phyloP scores from a whole-genome alignment of 768 basidiomycete genomes.

The Leucogyrophana mollusca region DNA sequence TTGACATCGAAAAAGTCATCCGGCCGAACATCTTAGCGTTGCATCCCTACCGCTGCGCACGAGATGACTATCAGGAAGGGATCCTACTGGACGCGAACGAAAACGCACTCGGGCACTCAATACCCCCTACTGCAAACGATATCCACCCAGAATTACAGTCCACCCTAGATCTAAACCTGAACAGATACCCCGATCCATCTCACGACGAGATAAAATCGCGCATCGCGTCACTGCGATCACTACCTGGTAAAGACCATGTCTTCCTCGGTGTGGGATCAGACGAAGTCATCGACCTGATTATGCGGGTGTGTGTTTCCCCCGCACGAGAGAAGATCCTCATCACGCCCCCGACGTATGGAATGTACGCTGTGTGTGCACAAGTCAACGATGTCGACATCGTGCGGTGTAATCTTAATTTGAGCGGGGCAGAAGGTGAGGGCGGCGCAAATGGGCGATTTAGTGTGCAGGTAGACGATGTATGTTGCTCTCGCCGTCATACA shows the following conservation, averaged over 20 bases:
- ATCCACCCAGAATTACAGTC: constrained; percentile 35
- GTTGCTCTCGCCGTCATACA: constrained; percentile 19
- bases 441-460: constrained; percentile 75
- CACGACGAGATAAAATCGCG: constrained; percentile 75
- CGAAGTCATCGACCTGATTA: constrained; percentile 93
- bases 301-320: constrained; percentile 85
- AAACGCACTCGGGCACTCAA: constrained; percentile 88
- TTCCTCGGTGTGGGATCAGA: constrained; percentile 97
- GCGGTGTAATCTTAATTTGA: constrained; percentile 68
- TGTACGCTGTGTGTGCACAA: constrained; percentile 94
- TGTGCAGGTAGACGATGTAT: constrained; percentile 69
- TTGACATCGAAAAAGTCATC: constrained; percentile 79
- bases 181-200: constrained; percentile 94
- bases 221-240: constrained; percentile 68
- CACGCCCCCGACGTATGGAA: constrained; percentile 96
- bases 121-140: constrained; percentile 38
- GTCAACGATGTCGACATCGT: constrained; percentile 89
- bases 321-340: constrained; percentile 79
- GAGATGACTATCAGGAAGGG: constrained; percentile 91
- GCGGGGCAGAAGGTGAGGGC: constrained; percentile 62
- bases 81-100: constrained; percentile 98
- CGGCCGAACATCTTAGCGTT: constrained; percentile 93
- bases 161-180: constrained; percentile 53
- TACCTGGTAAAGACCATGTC: constrained; percentile 65
- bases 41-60: constrained; percentile 91